A percentile compares a stretch with the other conserved stretches of the same genome.
phyloP scores from a whole-genome alignment of 2,329 filamentous ascomycete genomes.

The Fusarium sp. region DNA sequence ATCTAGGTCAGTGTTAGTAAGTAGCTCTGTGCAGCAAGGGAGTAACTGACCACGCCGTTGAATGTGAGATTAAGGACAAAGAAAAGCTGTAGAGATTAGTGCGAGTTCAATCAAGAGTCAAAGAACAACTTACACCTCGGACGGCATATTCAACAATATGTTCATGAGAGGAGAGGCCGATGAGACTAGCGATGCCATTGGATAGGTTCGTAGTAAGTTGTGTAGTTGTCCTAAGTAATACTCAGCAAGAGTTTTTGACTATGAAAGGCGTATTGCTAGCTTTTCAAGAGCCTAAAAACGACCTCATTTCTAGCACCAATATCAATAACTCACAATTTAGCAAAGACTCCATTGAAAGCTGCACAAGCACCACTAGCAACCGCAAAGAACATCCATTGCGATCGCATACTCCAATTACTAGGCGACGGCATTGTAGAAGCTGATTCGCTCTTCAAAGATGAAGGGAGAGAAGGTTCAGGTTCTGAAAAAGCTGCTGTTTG shows the following conservation, averaged over 20 bases:
- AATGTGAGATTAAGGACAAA: slow-evolving; percentile 80
- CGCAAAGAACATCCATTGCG: slow-evolving; percentile 74
- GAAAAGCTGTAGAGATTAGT: slow-evolving; percentile 65
- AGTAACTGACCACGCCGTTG: slow-evolving; percentile 71
- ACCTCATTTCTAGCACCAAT: not conserved
- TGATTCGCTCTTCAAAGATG: not conserved
- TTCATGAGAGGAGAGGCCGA: slow-evolving; percentile 58
- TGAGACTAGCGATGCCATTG: slow-evolving; percentile 54
- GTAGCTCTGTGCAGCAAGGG: not conserved
- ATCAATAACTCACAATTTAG: slow-evolving; percentile 72
- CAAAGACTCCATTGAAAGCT: slow-evolving; percentile 84
- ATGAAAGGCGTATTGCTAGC: not conserved
- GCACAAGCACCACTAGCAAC: slow-evolving; percentile 81
- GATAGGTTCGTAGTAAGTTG: slow-evolving; percentile 64
- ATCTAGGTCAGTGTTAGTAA: slow-evolving; percentile 59
- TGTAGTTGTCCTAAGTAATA: slow-evolving; percentile 62
- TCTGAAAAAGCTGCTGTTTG: slow-evolving; percentile 27
- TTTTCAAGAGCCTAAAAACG: not conserved
- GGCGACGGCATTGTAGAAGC: slow-evolving; percentile 18
- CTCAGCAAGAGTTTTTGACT: not conserved
- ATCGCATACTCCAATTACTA: slow-evolving; percentile 48
- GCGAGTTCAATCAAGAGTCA: not conserved
- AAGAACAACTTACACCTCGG: slow-evolving; percentile 57
- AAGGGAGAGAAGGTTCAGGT: not conserved
- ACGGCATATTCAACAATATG: slow-evolving; percentile 60